phyloP scores from a whole-genome alignment of 148 eudicot genomes.

The Rhododendron simsii region DNA sequence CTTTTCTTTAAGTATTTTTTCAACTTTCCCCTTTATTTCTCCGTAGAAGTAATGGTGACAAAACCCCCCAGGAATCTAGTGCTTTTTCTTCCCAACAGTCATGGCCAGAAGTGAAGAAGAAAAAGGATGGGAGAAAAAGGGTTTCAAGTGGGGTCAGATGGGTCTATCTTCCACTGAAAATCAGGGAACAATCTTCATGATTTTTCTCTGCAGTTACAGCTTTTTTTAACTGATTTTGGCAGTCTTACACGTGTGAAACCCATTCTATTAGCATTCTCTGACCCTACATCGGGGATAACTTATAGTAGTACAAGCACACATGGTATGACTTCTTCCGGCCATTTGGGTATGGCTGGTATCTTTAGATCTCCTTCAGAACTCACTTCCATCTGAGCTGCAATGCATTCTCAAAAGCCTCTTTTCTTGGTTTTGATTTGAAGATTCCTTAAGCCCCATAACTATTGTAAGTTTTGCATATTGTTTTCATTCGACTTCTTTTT shows the following conservation, averaged over 20 bases:
- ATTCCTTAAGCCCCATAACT: background rate
- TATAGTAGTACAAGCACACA: background rate
- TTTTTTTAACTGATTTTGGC: constrained; percentile 50
- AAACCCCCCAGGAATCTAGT: constrained; percentile 40
- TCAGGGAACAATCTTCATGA: constrained; percentile 30
- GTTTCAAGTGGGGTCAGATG: constrained; percentile 25
- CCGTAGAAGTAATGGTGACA: constrained; percentile 32
- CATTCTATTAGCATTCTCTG: constrained; percentile 36
- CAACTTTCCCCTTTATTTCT: constrained; percentile 2
- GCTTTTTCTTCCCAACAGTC: constrained; percentile 30
- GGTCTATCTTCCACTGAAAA: constrained; percentile 48
- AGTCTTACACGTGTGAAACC: constrained; percentile 35
- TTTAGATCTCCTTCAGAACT: constrained; percentile 16
- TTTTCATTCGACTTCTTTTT: background rate
- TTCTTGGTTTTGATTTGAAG: background rate
- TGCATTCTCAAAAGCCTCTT: background rate
- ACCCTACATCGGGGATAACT: constrained; percentile 11
- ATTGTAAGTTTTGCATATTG: background rate
- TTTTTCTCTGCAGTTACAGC: constrained; percentile 23
- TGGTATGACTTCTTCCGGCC: constrained; percentile 15
- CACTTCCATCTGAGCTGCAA: constrained; percentile 4
- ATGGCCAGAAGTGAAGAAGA: constrained; percentile 22
- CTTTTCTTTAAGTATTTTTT: background rate
- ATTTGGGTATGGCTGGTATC: constrained; percentile 9
- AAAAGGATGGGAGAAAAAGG: constrained; percentile 20